phyloP scores from a whole-genome alignment of 2,329 filamentous ascomycete species.

The Dothistroma septosporum region DNA sequence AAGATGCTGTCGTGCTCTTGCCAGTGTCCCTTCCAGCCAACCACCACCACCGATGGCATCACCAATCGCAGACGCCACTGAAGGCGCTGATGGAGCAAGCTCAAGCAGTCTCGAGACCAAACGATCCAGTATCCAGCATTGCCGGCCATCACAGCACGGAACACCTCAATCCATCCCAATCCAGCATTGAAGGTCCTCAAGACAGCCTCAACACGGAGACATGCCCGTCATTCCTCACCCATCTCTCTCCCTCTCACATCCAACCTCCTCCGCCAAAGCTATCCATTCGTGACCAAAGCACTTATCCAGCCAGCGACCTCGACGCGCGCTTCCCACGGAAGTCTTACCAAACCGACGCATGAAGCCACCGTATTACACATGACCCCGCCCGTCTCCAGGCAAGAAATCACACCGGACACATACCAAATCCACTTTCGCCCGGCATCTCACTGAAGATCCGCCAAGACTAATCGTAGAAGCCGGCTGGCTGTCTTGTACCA shows the following conservation, averaged over 20 bases:
- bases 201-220: conserved; percentile 44
- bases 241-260: conserved; percentile 43
- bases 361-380: conserved; percentile 47
- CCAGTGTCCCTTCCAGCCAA: conserved; percentile 16
- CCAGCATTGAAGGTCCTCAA: conserved; percentile 46
- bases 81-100: conserved; percentile 31
- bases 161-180: conserved; percentile 13
- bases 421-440: conserved; percentile 33
- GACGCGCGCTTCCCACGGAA: conserved; percentile 73
- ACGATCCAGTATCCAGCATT: conserved; percentile 35
- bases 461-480: conserved; percentile 60
- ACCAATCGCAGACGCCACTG: conserved; percentile 29
- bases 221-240: conserved; percentile 50
- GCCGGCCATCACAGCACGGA: conserved; percentile 25
- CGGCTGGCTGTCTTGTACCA: conserved; percentile 57
- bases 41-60: conserved; percentile 1
- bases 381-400: conserved; percentile 5
- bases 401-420: conserved; percentile 29
- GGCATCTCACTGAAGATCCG: conserved; percentile 14
- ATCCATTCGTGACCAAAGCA: conserved; percentile 61
- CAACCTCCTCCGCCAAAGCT: conserved; percentile 48
- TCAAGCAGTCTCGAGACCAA: conserved; percentile 22
- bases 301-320: conserved; percentile 65
- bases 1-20: conserved; percentile 21
- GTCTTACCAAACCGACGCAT: conserved; percentile 77